Base-by-base conservation (phyloP, 2,329 filamentous ascomycete genomes). In the Pyrenophora teres region DNA sequence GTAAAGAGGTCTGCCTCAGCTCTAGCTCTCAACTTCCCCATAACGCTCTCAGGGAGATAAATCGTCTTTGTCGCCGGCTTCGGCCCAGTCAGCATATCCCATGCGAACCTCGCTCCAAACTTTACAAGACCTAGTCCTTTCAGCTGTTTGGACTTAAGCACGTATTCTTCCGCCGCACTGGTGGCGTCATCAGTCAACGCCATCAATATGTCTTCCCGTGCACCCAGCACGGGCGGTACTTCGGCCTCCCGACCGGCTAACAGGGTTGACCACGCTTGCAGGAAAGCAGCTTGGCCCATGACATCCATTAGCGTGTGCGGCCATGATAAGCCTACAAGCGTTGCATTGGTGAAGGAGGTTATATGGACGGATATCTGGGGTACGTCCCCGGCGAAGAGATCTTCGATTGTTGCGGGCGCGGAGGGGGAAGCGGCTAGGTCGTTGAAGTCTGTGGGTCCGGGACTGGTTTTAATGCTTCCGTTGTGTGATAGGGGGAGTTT, bases 281-380 rank as follows among this genome's bases (percentile, higher is more conserved):
- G 55, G 6, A 84, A 64, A 1, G 68, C 73, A 2, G 66, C 59
- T 23, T 71, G 70, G 3, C 78, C 80, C 56, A 79, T 71, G 3
- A 71, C 77, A 53, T 83, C 81, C 50, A 77, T 75, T 5, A 81
- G 62, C 0, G 75, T 76, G 60, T 84, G 82, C 2, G 77, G 75
- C 67, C 74, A 81, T 1, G 69, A 67, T 0, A 83, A 54, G 0
- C 73, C 71, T 1, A 84, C 68, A 0, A 83, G 61, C 0, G 81
- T 84, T 0, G 78, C 77, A 49, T 84, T 77, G 3, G 58, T 62
- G 59, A 84, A 83, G 0, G 75, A 74, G 3, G 76, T 74, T 36
- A 83, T 68, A 53, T 81, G 78, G 4, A 83, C 65, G 3, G 74
- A 73, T 4, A 83, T 60, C 58, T 78, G 77, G 0, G 80, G 80